phyloP scores from a whole-genome alignment of 208 protist species.

The Trypanosoma conorhini region DNA sequence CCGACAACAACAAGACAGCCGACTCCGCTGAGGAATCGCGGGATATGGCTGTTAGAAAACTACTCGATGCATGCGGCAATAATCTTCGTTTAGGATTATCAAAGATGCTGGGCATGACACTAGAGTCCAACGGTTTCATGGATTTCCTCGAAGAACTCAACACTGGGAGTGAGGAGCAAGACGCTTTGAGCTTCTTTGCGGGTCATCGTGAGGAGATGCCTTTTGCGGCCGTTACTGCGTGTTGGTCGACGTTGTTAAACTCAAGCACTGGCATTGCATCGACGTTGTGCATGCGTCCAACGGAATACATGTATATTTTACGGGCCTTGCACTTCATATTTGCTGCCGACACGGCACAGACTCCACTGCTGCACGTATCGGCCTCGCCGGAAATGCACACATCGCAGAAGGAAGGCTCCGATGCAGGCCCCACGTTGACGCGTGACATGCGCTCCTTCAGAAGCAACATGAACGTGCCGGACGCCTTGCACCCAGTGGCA shows the following conservation, averaged over 20 bases:
- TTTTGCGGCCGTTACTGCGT: slow-evolving; percentile 36
- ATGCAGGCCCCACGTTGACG: slow-evolving; percentile 1
- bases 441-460: not conserved
- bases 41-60: slow-evolving; percentile 31
- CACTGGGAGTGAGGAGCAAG: slow-evolving; percentile 32
- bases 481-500: slow-evolving; percentile 24
- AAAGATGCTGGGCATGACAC: slow-evolving; percentile 45
- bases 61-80: slow-evolving; percentile 48
- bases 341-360: slow-evolving; percentile 36
- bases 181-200: slow-evolving; percentile 61
- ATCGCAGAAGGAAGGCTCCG: not conserved
- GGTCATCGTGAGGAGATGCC: slow-evolving; percentile 51
- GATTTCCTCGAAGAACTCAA: slow-evolving; percentile 29
- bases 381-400: not conserved
- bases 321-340: slow-evolving; percentile 59
- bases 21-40: slow-evolving; percentile 15
- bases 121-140: slow-evolving; percentile 41
- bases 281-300: slow-evolving; percentile 36
- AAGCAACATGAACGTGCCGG: slow-evolving; percentile 27
- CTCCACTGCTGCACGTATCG: slow-evolving; percentile 57
- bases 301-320: slow-evolving; percentile 69
- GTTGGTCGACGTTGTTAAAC: slow-evolving; percentile 50
- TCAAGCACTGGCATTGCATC: slow-evolving; percentile 56
- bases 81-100: slow-evolving; percentile 47
- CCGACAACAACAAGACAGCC: not conserved